Evolutionary conservation across 768 basidiomycete genomes (phyloP).

Genomic region (Tylopilus vinaceipallidus): DNA sequence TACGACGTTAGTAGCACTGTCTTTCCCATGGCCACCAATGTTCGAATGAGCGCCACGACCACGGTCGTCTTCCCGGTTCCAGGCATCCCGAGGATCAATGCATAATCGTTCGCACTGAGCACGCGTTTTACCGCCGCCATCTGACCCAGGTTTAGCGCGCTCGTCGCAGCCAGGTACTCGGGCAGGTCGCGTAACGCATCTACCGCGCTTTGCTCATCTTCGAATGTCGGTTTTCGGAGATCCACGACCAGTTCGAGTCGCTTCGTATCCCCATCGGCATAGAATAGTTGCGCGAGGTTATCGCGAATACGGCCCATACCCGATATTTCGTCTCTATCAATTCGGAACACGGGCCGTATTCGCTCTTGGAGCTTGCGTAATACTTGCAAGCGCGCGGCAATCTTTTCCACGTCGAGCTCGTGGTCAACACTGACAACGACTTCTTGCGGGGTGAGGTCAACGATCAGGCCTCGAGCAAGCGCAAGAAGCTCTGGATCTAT

Average conservation of each 20-base stretch:
- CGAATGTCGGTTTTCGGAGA: slow-evolving; percentile 66
- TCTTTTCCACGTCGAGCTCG: slow-evolving; percentile 50
- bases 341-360: slow-evolving; percentile 57
- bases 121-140: slow-evolving; percentile 67
- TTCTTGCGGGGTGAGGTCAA: slow-evolving; percentile 59
- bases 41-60: slow-evolving; percentile 82
- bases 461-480: slow-evolving; percentile 78
- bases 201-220: slow-evolving; percentile 26
- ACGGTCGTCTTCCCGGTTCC: slow-evolving; percentile 98
- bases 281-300: slow-evolving; percentile 89
- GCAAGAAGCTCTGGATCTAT: slow-evolving; percentile 86
- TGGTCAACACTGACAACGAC: slow-evolving; percentile 86
- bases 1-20: slow-evolving; percentile 88
- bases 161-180: slow-evolving; percentile 32
- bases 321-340: slow-evolving; percentile 92
- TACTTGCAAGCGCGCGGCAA: slow-evolving; percentile 40
- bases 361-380: slow-evolving; percentile 15
- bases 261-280: slow-evolving; percentile 66
- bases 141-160: slow-evolving; percentile 70
- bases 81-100: slow-evolving; percentile 94
- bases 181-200: slow-evolving; percentile 20
- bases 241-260: slow-evolving; percentile 81
- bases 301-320: slow-evolving; percentile 88
- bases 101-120: slow-evolving; percentile 81
- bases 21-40: slow-evolving; percentile 77